Evolutionary conservation across 2,329 filamentous ascomycete genomes (phyloP).

Genomic region (Graphilbum sp.): DNA sequence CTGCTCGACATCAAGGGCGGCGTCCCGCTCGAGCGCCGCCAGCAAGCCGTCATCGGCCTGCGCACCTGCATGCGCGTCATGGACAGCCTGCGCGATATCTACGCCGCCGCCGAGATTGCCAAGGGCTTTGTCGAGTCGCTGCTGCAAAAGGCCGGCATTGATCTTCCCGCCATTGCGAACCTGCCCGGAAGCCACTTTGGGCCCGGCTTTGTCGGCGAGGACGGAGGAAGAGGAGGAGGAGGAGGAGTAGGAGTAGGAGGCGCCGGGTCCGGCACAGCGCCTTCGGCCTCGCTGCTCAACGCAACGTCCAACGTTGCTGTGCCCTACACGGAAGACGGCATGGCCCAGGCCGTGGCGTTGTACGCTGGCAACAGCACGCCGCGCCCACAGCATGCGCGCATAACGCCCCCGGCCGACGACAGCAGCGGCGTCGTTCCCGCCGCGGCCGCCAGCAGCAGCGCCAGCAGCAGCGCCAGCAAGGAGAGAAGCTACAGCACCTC

Average conservation of each 20-base stretch:
- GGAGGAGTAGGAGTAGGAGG: too few relatives aligned
- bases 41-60: conserved; percentile 64
- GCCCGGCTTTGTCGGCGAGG: conserved; percentile 1
- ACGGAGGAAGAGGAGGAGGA: too few relatives aligned
- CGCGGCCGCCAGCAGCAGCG: conserved; percentile 2
- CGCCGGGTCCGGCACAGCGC: too few relatives aligned
- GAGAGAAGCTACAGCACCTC: not conserved
- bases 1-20: conserved; percentile 85
- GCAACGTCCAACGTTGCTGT: conserved; percentile 10
- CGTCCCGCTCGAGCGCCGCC: conserved; percentile 55
- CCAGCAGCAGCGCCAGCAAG: not conserved
- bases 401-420: conserved; percentile 36
- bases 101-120: conserved; percentile 90
- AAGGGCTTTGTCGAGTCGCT: conserved; percentile 87
- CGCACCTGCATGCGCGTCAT: conserved; percentile 87
- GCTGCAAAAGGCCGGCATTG: conserved; percentile 71
- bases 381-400: conserved; percentile 14
- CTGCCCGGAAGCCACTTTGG: conserved; percentile 20
- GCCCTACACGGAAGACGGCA: conserved; percentile 10
- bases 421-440: not conserved
- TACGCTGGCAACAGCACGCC: conserved; percentile 8
- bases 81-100: conserved; percentile 72
- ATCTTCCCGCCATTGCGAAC: conserved; percentile 30
- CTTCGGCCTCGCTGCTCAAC: conserved; percentile 9
- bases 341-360: conserved; percentile 7